phyloP scores from a whole-genome alignment of 768 basidiomycete genomes.

The Leccinum boreale region DNA sequence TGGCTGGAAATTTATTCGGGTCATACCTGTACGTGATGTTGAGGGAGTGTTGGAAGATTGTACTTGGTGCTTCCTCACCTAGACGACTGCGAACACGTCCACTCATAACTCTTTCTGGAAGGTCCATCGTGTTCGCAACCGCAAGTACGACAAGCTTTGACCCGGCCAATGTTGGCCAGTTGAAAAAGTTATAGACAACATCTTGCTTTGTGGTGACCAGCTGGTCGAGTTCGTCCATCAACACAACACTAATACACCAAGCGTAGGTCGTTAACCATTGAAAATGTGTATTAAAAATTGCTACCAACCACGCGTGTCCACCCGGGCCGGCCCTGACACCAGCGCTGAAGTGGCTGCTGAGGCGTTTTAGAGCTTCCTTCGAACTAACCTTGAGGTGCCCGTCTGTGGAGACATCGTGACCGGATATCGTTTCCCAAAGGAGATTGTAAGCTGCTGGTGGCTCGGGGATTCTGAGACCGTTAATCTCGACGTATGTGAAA shows the following conservation, averaged over 20 bases:
- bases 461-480: constrained; percentile 90
- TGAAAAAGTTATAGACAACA: constrained; percentile 99
- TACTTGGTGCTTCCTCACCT: constrained; percentile 45
- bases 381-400: constrained; percentile 65
- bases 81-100: constrained; percentile 90
- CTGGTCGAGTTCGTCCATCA: constrained; percentile 99
- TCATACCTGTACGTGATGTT: constrained; percentile 58
- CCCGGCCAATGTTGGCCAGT: constrained; percentile 90
- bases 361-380: constrained; percentile 78
- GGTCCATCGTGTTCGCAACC: constrained; percentile 97
- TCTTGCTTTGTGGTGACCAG: constrained; percentile 95
- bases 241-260: constrained; percentile 65
- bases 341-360: constrained; percentile 75
- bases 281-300: background rate
- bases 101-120: constrained; percentile 91
- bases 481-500: constrained; percentile 97
- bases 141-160: constrained; percentile 94
- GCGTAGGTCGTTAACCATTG: background rate
- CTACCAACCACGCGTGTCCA: constrained; percentile 80
- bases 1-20: constrained; percentile 88
- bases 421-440: constrained; percentile 91
- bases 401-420: constrained; percentile 60
- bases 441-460: constrained; percentile 89
- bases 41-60: background rate
- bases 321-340: constrained; percentile 67